These are phyloP conservation scores for Aureobasidium lini DNA, from an alignment of 2,329 filamentous ascomycete genomes.

Conservation along the genomic window DNA sequence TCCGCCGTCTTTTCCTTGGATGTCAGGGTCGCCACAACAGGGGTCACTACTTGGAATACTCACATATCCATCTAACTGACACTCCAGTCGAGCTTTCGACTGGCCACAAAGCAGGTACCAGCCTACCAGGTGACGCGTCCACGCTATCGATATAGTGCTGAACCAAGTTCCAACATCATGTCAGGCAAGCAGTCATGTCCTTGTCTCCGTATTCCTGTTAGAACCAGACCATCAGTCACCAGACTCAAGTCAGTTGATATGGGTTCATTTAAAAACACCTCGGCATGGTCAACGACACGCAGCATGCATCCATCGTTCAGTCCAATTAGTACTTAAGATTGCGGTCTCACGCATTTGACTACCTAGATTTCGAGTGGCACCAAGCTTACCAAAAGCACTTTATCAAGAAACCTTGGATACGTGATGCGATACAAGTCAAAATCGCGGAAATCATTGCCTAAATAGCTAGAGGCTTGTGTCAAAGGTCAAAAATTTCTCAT, in stretches of 20 bases:
- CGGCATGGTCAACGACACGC: not conserved
- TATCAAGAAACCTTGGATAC: too few relatives aligned
- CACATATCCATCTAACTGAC: too few relatives aligned
- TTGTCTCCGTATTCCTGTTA: not conserved
- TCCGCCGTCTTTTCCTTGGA: not conserved
- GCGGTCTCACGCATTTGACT: not conserved
- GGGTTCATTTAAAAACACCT: too few relatives aligned
- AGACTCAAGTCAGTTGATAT: not conserved
- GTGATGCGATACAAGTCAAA: too few relatives aligned
- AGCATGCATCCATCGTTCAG: not conserved
- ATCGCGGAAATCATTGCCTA: too few relatives aligned
- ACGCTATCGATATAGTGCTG: not conserved
- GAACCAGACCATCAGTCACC: not conserved
- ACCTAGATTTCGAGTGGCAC: too few relatives aligned
- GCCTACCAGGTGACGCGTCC: not conserved
- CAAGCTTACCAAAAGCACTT: too few relatives aligned
- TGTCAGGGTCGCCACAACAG: constrained; percentile 1
- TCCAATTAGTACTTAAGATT: too few relatives aligned
- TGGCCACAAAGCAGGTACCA: not conserved
- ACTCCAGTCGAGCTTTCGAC: not conserved
- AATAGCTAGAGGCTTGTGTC: too few relatives aligned
- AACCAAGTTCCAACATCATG: not conserved
- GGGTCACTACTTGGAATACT: not conserved
- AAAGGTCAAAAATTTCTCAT: not conserved
- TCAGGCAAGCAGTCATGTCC: not conserved